Evolutionary conservation across 228 moss, liverwort and hornwort species (phyloP), one percentile per base, ranked within the genome.

Genomic region (Sphagnum magellanicum): DNA sequence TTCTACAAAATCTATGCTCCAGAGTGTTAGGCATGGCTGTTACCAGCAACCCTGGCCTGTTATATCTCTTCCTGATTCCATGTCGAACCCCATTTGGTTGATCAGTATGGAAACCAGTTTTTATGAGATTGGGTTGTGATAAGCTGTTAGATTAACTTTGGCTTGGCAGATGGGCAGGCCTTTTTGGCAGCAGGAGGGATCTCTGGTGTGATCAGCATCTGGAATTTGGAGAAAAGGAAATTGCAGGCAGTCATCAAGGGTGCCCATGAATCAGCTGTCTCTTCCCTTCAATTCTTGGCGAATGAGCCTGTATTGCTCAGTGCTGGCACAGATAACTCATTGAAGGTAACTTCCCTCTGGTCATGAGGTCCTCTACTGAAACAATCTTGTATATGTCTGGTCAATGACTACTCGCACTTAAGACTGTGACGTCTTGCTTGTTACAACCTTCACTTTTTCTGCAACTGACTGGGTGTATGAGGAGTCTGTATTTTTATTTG

Each of bases 171-270:
- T 68, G 94, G 98, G n/a, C 92, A 92, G 66, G 87, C 98, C 51
- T 84, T 92, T 70, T 72, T 98, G 65, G 98, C 98, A 73, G 98
- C 92, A 12, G 98, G 92, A 8, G 92, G 94, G 5, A 70, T 84
- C 4, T 74, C 86, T 52, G 98, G 98, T 5, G 89, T 94, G 50
- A 92, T 98, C 10, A 98, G 89, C 63, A 87, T 98, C 51, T 98
- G 98, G 98, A 90, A 94, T 79, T 76, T 98, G 61, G 83, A 98
- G 60, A 94, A 98, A 80, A 85, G 87, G 72, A 94, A 90, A 69
- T 72, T 98, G 11, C 92, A 89, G 58, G 81, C 92, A 48, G 86
- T 94, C 15, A 83, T 98, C 13, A 90, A 92, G 72, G 92, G 89
- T 67, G 98, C 92, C 5, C 98, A 98, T 67, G 86, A 77, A 50